Percentiles rank a stretch among this genome's conserved stretches.
Evolutionary conservation across 352 stramenopile genomes (phyloP).

Genomic region (Phytophthora foliorum): DNA sequence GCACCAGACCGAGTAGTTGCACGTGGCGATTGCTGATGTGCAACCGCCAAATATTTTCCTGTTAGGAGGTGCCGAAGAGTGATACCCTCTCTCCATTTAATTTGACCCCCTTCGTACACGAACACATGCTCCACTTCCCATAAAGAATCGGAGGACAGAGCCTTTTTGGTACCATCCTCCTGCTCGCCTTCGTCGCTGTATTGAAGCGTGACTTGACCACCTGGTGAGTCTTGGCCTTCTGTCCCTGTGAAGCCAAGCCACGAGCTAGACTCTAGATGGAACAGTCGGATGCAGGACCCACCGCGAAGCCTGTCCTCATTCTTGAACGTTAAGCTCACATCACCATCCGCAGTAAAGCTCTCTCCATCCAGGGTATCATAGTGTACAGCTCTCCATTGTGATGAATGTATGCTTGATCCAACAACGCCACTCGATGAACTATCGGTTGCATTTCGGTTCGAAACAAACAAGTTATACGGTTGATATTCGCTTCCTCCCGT

Average conservation of each 20-base stretch:
- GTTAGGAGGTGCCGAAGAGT: constrained; percentile 66
- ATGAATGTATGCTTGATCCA: constrained; percentile 65
- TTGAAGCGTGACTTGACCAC: constrained; percentile 49
- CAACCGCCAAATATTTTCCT: constrained; percentile 67
- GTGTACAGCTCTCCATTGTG: constrained; percentile 63
- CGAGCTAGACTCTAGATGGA: constrained; percentile 74
- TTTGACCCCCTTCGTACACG: constrained; percentile 61
- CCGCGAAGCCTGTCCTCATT: constrained; percentile 49
- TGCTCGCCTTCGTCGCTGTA: constrained; percentile 57
- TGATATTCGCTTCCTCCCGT: constrained; percentile 57
- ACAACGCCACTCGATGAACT: constrained; percentile 50
- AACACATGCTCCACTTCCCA: constrained; percentile 70
- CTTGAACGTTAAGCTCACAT: constrained; percentile 5
- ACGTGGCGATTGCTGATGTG: constrained; percentile 32
- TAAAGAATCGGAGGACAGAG: constrained; percentile 59
- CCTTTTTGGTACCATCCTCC: constrained; percentile 38
- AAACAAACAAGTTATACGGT: constrained; percentile 71
- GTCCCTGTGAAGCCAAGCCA: constrained; percentile 57
- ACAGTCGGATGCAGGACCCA: constrained; percentile 65
- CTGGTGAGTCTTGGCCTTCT: constrained; percentile 1
- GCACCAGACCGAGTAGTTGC: constrained; percentile 20
- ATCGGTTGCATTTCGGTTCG: constrained; percentile 54
- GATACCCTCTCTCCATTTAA: constrained; percentile 63
- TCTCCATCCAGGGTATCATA: constrained; percentile 55
- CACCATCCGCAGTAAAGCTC: constrained; percentile 5